These are phyloP conservation scores for Lipomyces sp. DNA, from an alignment of 805 yeast species.

Conservation along the genomic window DNA sequence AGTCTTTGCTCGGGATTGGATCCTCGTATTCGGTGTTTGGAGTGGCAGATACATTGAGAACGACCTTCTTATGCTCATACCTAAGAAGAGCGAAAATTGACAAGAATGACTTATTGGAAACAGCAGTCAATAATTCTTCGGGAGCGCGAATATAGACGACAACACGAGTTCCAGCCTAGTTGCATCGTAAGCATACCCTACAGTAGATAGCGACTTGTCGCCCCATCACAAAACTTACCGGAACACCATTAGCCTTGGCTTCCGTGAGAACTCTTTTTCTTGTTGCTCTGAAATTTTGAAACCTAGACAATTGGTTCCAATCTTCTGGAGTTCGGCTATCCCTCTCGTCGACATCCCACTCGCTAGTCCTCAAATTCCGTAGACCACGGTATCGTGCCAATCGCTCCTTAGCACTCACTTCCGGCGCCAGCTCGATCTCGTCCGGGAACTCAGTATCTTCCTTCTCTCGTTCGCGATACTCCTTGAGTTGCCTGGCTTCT, in stretches of 20 bases:
- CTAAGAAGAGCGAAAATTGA: slow-evolving; percentile 74
- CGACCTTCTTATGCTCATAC: slow-evolving; percentile 86
- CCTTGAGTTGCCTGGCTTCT: slow-evolving; percentile 73
- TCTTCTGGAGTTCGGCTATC: slow-evolving; percentile 77
- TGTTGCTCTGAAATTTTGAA: slow-evolving; percentile 77
- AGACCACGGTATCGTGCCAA: slow-evolving; percentile 83
- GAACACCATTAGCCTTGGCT: slow-evolving; percentile 47
- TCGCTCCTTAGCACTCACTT: slow-evolving; percentile 73
- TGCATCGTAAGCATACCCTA: background rate
- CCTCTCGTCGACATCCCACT: slow-evolving; percentile 85
- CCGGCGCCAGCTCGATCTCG: slow-evolving; percentile 83
- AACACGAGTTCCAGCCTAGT: slow-evolving; percentile 67
- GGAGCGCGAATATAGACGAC: slow-evolving; percentile 58
- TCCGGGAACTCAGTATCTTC: slow-evolving; percentile 87
- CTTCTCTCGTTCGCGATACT: slow-evolving; percentile 72
- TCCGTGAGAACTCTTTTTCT: slow-evolving; percentile 70
- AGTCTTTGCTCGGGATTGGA: slow-evolving; percentile 83
- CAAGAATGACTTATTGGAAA: slow-evolving; percentile 60
- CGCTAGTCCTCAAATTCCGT: slow-evolving; percentile 75
- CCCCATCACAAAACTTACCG: slow-evolving; percentile 15
- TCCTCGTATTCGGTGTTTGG: slow-evolving; percentile 89
- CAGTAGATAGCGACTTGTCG: background rate
- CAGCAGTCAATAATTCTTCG: slow-evolving; percentile 59
- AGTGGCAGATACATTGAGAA: slow-evolving; percentile 78
- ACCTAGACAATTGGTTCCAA: slow-evolving; percentile 75